Conservation (phyloP, 257 asterid species). For the Penstemon barbatus region DNA sequence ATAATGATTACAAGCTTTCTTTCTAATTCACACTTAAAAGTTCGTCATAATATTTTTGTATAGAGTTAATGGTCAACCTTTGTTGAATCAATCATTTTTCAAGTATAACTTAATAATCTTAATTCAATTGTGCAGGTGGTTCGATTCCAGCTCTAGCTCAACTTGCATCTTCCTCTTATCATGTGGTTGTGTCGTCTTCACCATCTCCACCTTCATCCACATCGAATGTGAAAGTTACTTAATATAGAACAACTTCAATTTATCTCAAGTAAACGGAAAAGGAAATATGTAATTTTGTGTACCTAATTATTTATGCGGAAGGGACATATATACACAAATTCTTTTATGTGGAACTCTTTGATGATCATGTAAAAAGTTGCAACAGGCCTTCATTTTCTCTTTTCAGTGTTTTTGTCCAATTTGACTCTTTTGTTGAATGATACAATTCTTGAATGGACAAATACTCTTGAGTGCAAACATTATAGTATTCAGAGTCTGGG, state of each 20-base stretch:
- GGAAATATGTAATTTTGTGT: conserved; percentile 23
- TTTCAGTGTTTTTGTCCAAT: background rate
- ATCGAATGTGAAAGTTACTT: conserved; percentile 37
- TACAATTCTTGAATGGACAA: conserved; percentile 18
- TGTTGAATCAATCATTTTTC: conserved; percentile 8
- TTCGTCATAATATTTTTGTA: background rate
- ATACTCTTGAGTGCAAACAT: background rate
- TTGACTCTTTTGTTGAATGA: background rate
- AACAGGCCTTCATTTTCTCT: background rate
- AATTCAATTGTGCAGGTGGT: conserved; percentile 63
- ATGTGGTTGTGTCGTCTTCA: conserved; percentile 56
- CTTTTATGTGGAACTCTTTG: background rate
- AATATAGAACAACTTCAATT: conserved; percentile 11
- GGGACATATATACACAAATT: background rate
- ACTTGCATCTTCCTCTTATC: conserved; percentile 87
- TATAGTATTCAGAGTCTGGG: background rate
- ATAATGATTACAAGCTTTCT: background rate
- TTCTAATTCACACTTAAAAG: background rate
- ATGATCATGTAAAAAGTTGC: conserved; percentile 17
- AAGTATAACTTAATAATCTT: background rate
- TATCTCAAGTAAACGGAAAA: background rate
- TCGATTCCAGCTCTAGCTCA: conserved; percentile 86
- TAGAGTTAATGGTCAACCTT: conserved; percentile 3
- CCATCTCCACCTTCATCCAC: conserved; percentile 54
- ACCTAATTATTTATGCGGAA: conserved; percentile 9